Evolutionary conservation across 2,329 filamentous ascomycete species (phyloP), one percentile per base, ranked within the genome.

Genomic region (Cladophialophora yegresii): DNA sequence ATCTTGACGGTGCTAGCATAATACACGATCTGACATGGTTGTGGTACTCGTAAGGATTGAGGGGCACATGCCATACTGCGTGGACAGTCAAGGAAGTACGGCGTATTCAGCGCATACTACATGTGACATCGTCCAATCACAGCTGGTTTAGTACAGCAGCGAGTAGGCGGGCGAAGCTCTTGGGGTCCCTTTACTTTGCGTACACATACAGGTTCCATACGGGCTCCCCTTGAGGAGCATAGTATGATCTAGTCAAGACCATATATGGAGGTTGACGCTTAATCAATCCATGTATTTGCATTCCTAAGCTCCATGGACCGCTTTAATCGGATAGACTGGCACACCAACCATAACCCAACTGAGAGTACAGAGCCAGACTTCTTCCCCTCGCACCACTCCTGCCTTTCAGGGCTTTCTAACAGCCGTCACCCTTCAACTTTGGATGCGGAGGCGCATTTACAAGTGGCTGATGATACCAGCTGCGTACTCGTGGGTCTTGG

Each of bases 401-500:
- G 36, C 16, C 36, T n/a, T 43, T 20, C 16, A 20, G 16, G 8
- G 36, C 36, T 20, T 6, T 13, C n/a, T 16, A 43, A n/a, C 36
- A 43, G n/a, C 36, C 7, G 36, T 7, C 36, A 43, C 16, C 8
- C 36, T 8, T 43, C 36, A 43, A 20, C 36, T 43, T n/a, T 43
- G 16, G 16, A n/a, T 2, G 5, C 54, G 8, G 22, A 4, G 20
- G 16, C 16, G 36, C 49, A 62, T 61, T 66, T 68, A 69, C 72
- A 88, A 77, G 70, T 83, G 82, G 76, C 83, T 83, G 80, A 98
- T 97, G 77, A 99, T 97, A 72, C 95, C 93, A 66, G 85, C 85
- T 64, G 95, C 92, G 79, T 96, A 99, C 83, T 99, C 91, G 81
- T 89, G 83, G 65, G 95, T 99, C 88, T 96, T 96, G 74, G 95